Evolutionary conservation across 164 flowering plant genomes (phyloP), one percentile per base, ranked within the genome.

Genomic region (Nelumbo lutea): DNA sequence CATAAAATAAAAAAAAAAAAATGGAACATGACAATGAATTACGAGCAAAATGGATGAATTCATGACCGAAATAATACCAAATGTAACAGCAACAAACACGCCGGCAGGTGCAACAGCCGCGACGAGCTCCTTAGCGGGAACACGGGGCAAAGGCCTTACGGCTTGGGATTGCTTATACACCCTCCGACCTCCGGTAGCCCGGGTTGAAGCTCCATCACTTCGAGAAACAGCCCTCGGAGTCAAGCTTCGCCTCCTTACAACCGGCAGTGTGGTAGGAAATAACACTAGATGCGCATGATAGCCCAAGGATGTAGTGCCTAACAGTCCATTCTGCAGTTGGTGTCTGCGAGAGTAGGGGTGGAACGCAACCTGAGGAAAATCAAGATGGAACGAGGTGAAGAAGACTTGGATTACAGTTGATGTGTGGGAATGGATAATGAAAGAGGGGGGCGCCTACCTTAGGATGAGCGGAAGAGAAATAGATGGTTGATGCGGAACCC

Each of bases 131-230:
- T 81, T 75, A 3, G 75, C 80, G 4, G 74, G 80, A 70, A 73
- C 74, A 52, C 9, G 38, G 4, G 79, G 62, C 10, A 68, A 67
- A 2, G 77, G 27, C 5, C 66, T 58, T 71, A 77, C 77, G 14
- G 65, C 72, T 79, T 91, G 93, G 65, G 91, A 78, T 72, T 88
- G 74, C 71, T 64, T 79, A 60, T 88, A 89, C 10, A 83, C 95
- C 67, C 82, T 83, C 53, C 91, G 77, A 64, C 83, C 65, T n/a
- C 76, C 64, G 1, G 71, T n/a, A 53, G 73, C 11, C 62, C 77
- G 73, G 40, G 76, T 66, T n/a, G 84, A 64, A 65, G 69, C 62
- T 40, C 78, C 76, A 15, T 38, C 74, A 11, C 72, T 55, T 13
- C 72, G 11, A 38, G 84, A 67, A 40, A 83, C 79, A 2, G 84